Percentiles rank a stretch among this genome's conserved stretches.
Conservation (phyloP, 306 rosid genomes). For the Glycine latifolia region DNA sequence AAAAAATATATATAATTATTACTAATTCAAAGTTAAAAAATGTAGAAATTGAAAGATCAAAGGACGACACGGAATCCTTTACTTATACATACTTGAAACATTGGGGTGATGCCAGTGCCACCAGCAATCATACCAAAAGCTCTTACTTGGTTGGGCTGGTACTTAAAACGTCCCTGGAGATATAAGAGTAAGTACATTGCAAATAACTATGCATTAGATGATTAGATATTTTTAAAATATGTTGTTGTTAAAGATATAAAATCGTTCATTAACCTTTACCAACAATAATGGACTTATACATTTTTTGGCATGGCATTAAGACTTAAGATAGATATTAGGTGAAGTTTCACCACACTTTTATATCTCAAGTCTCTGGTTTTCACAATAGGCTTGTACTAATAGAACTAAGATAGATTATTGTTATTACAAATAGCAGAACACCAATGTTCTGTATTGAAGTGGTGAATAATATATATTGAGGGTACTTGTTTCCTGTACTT, state of each 20-base stretch:
- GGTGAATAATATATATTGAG: background rate
- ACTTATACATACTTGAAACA: constrained; percentile 74
- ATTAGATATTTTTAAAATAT: background rate
- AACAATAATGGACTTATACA: no score
- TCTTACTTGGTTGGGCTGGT: constrained; percentile 75
- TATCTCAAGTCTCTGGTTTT: background rate
- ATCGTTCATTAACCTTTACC: constrained; percentile 4
- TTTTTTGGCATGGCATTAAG: no score
- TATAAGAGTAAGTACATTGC: constrained; percentile 2
- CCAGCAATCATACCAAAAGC: constrained; percentile 96
- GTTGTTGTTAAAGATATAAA: background rate
- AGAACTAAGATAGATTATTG: background rate
- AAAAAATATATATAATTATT: background rate
- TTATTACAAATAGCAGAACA: background rate
- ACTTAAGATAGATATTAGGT: background rate
- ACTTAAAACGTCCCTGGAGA: constrained; percentile 83
- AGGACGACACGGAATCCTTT: constrained; percentile 11
- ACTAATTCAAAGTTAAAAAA: constrained; percentile 21
- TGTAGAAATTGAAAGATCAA: constrained; percentile 16
- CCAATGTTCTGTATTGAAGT: background rate
- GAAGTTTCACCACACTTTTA: background rate
- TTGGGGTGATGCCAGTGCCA: constrained; percentile 95
- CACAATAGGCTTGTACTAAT: background rate
- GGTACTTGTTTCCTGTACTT: background rate
- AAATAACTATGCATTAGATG: constrained; percentile 10